A percentile compares a stretch with the other conserved stretches of the same genome.
These are phyloP conservation scores for Astrephomene gubernaculifera DNA, from an alignment of 139 green algal genomes.

Conservation along the genomic window DNA sequence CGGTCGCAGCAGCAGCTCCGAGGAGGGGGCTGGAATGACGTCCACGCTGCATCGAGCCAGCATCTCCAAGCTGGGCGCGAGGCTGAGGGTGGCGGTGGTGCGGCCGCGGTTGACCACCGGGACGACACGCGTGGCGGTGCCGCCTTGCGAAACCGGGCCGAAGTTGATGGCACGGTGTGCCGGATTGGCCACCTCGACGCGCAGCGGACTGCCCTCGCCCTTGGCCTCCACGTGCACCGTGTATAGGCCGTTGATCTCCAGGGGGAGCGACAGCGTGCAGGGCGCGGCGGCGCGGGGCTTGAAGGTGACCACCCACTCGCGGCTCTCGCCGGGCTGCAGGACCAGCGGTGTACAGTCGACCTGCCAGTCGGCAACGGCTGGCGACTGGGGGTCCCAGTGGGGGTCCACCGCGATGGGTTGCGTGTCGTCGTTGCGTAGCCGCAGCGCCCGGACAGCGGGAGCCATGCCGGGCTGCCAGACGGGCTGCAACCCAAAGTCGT, in stretches of 20 bases:
- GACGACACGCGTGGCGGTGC: constrained; percentile 49
- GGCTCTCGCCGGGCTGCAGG: constrained; percentile 69
- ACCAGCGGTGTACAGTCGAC: constrained; percentile 58
- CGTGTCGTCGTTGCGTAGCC: constrained; percentile 76
- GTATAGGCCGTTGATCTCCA: constrained; percentile 86
- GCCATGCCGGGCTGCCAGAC: constrained; percentile 73
- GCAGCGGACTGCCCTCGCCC: constrained; percentile 72
- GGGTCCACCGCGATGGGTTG: constrained; percentile 66
- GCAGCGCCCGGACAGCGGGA: constrained; percentile 53
- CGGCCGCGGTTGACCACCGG: constrained; percentile 72
- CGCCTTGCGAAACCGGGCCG: constrained; percentile 56
- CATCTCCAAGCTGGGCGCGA: constrained; percentile 49
- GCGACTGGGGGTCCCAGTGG: constrained; percentile 34
- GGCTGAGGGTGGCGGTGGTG: constrained; percentile 54
- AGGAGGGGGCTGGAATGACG: constrained; percentile 52
- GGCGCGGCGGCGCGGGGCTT: constrained; percentile 48
- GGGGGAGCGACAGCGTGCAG: constrained; percentile 60
- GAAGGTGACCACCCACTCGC: constrained; percentile 70
- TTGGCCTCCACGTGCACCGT: constrained; percentile 69
- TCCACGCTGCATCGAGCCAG: constrained; percentile 52
- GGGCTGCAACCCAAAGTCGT: constrained; percentile 80
- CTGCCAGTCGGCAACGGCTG: constrained; percentile 26
- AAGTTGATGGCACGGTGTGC: constrained; percentile 69
- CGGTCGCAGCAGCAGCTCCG: constrained; percentile 57
- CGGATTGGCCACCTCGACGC: constrained; percentile 73